Base-by-base conservation (phyloP, 306 rosid species). In the Cucurbita pepo region DNA sequence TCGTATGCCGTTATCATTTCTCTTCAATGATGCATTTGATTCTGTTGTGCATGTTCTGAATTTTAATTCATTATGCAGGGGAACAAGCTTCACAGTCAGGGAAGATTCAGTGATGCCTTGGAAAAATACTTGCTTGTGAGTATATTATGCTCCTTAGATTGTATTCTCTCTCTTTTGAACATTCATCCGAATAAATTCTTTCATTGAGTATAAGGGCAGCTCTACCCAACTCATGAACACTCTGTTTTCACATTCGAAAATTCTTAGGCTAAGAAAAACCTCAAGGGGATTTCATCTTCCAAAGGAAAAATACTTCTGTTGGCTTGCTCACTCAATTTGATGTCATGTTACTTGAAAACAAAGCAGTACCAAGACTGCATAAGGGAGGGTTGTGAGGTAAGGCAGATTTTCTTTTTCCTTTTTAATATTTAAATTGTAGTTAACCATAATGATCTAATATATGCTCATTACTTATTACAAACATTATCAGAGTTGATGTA, bases 301-400 rank as follows among this genome's bases (percentile, higher is more conserved):
- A 85, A 86, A 84, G 91, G 96, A 80, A 87, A 78, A 78, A 72
- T 85, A 53, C 85, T 95, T 78, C 80, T 77, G 81, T 70, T 83
- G 89, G 99, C 99, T 10, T 88, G 97, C 85, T 91, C 99, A 2
- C 99, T 91, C 75, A 95, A 95, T 83, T 83, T 84, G 89, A 95
- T 91, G 97, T 88, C 97, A 70, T 95, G 99, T 79, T 91, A 89
- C 89, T 82, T 95, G 86, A 95, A 91, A 86, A 91, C 92, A 75
- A 79, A 48, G 72, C 89, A 89, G 82, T 91, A 86, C 74, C 83
- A 84, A 51, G 96, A 95, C 65, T 95, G 99, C 78, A 56, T 91
- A 77, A 77, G 78, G 59, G 96, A 95, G 84, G 99, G 99, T 73
- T 89, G 90, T 48, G 99, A 95, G 97, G 99, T 95, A 85, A 56